Evolutionary conservation across 495 filamentous ascomycete genomes (phyloP), one percentile per base, ranked within the genome.

Genomic region (Penicillium odoratum): DNA sequence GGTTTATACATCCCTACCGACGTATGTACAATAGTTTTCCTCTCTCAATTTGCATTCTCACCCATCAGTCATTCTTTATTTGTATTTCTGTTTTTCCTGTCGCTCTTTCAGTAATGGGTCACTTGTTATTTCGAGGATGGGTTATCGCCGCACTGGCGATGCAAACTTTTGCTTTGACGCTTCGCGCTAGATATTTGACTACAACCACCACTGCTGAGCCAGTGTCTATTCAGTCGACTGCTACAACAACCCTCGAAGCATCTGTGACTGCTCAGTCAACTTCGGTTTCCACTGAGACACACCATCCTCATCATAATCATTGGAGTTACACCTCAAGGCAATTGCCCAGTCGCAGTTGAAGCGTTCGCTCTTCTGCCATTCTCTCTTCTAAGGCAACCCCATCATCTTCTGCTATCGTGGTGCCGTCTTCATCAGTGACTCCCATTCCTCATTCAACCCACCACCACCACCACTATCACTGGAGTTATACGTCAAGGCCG

Each of bases 111-210:
- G 5, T 15, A 40, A 21, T 56, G 54, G 54, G 45, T 11, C 18
- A 56, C 31, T 43, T 50, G 3, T 18, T 40, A 13, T 7, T 56
- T 40, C 54, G 45, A 56, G 34, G 46, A 56, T 56, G 54, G 54
- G 15, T 56, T 13, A 31, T 50, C 34, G 47, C 47, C 33, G 45
- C 54, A 43, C 29, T 36, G 33, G 48, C 31, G 16, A 18, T 50
- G 13, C 48, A 25, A 42, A 50, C 33, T 26, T 30, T 44, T 42
- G 52, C 52, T 21, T 21, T 21, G 2, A 21, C 21, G 21, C 1
- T 21, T 21, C 21, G 21, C 21, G 21, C 21, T 2, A 21, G 21
- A 21, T 21, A 21, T 2, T 21, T 21, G 21, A 21, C 9, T 9
- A 13, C 9, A 11, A 4, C 4, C 15, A 16, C 48, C 10, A 16